Evolutionary conservation across 176 grass and related monocot genomes (phyloP).

Genomic region (Carex cristatella): DNA sequence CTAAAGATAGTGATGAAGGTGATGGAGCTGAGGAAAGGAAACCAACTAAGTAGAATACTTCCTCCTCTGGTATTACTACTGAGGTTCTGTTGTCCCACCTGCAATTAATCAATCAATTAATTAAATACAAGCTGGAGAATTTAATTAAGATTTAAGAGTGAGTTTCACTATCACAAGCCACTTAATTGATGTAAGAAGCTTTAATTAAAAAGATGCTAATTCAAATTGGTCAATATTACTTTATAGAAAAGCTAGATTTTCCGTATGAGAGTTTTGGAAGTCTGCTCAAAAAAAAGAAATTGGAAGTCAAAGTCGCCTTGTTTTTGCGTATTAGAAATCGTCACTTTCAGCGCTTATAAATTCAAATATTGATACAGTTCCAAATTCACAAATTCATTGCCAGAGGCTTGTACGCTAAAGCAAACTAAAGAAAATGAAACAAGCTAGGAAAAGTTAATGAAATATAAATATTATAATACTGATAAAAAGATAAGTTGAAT

Average conservation of each 20-base stretch:
- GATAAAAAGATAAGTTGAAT: background rate
- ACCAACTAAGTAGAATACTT: conserved; percentile 85
- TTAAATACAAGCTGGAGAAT: too few relatives aligned
- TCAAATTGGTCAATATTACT: background rate
- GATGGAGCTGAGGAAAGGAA: conserved; percentile 77
- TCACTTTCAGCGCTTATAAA: background rate
- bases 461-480: background rate
- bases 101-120: background rate
- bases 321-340: background rate
- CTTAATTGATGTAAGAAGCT: background rate
- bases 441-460: background rate
- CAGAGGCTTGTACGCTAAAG: conserved; percentile 1
- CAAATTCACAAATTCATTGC: background rate
- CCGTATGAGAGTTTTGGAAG: too few relatives aligned
- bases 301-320: conserved; percentile 14
- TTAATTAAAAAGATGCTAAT: background rate
- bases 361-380: background rate
- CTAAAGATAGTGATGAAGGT: conserved; percentile 33
- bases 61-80: conserved; percentile 75
- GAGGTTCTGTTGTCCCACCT: conserved; percentile 93
- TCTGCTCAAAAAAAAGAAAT: too few relatives aligned
- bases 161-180: conserved; percentile 6
- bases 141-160: background rate
- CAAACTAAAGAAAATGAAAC: background rate
- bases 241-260: conserved; percentile 11